phyloP scores from a whole-genome alignment of 2,329 filamentous ascomycete genomes.

The Ceratocystiopsis sp. region DNA sequence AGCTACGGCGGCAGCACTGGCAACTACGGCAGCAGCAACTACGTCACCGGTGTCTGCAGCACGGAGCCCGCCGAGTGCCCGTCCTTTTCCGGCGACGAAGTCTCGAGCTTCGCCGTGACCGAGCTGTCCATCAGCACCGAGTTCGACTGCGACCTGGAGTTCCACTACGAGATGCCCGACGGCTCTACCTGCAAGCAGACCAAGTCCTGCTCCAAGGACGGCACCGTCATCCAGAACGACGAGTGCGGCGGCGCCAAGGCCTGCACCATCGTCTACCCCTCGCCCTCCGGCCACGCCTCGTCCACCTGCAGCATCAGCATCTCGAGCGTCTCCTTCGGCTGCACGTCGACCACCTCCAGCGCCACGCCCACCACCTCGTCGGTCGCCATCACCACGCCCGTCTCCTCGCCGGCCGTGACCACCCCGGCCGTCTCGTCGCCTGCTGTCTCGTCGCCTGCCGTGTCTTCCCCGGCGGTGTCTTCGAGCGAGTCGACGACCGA shows the following conservation, averaged over 20 bases:
- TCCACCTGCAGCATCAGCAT: slow-evolving; percentile 53
- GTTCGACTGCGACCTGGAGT: slow-evolving; percentile 63
- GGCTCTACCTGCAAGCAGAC: slow-evolving; percentile 69
- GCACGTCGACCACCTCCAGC: slow-evolving; percentile 18
- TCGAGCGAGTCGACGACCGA: too few relatives aligned
- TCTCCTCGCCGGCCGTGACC: neutral
- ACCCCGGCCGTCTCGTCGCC: neutral
- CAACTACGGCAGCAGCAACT: slow-evolving; percentile 29
- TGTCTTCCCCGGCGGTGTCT: neutral
- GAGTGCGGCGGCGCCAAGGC: slow-evolving; percentile 85
- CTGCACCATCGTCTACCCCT: slow-evolving; percentile 52
- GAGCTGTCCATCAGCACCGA: slow-evolving; percentile 57
- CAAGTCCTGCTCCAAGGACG: slow-evolving; percentile 46
- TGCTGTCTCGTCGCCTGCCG: neutral
- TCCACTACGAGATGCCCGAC: slow-evolving; percentile 76
- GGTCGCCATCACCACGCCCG: neutral
- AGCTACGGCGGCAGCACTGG: slow-evolving; percentile 7
- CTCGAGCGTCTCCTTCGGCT: slow-evolving; percentile 62
- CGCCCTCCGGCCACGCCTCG: slow-evolving; percentile 35
- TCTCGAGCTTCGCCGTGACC: slow-evolving; percentile 54
- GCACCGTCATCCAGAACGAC: slow-evolving; percentile 58
- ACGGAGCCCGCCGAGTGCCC: slow-evolving; percentile 30
- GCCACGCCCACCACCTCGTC: neutral
- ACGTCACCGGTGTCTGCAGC: slow-evolving; percentile 39
- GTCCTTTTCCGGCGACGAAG: slow-evolving; percentile 35